Evolutionary conservation across 305 asterid genomes (phyloP).

Genomic region (Ilex paraguariensis): DNA sequence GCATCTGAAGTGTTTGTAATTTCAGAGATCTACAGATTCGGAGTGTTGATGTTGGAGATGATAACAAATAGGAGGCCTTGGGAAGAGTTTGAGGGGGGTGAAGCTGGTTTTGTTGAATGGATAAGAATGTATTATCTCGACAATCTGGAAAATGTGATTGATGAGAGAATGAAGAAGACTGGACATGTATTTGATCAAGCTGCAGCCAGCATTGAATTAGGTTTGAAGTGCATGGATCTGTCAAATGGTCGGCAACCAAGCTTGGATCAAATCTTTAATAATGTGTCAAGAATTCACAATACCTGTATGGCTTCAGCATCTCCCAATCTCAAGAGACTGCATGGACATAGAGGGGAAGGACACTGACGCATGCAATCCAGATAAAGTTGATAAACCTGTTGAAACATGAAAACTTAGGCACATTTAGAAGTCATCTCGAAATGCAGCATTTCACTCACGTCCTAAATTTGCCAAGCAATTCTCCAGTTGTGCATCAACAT

Average conservation of each 20-base stretch:
- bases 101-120: constrained; percentile 38
- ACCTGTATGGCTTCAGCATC: neutral
- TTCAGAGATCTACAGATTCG: constrained; percentile 36
- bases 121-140: constrained; percentile 31
- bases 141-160: constrained; percentile 34
- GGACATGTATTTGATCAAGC: constrained; percentile 22
- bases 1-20: neutral
- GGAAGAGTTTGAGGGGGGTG: constrained; percentile 27
- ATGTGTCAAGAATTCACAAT: neutral
- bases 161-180: constrained; percentile 38
- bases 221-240: constrained; percentile 41
- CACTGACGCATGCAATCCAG: neutral
- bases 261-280: constrained; percentile 32
- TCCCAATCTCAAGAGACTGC: neutral
- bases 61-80: constrained; percentile 28
- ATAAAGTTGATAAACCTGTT: neutral
- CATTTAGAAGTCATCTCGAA: no score
- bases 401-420: no score
- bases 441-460: no score
- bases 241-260: constrained; percentile 29
- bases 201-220: constrained; percentile 25
- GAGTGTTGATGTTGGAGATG: constrained; percentile 42
- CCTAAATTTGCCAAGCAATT: no score
- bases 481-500: no score
- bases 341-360: neutral